Evolutionary conservation across 2,329 filamentous ascomycete genomes (phyloP), one percentile per base, ranked within the genome.

Genomic region (Sclerotinia minor): DNA sequence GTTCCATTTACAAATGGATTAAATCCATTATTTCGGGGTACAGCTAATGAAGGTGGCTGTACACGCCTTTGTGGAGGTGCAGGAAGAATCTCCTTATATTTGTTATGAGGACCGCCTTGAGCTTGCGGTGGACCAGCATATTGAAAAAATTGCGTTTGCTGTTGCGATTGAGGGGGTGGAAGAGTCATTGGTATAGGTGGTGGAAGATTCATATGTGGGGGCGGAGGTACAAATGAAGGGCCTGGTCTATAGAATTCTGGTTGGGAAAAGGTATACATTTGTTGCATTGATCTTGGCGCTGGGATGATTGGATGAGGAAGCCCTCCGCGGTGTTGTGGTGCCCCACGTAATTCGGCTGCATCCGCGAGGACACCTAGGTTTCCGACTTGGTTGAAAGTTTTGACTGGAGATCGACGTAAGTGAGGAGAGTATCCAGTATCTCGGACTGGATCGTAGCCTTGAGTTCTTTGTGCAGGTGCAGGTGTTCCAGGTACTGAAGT

Each of bases 371-470:
- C 15, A 38, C 19, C 49, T 13, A 67, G 52, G 4, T n/a, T 54
- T 65, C 53, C 52, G 17, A 44, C n/a, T 11, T 57, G 38, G 41
- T n/a, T 44, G 29, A 49, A 49, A 24, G 53, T 58, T 59, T 26
- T 67, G 44, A 67, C 47, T 2, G 55, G 54, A n/a, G 54, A 67
- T 19, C 66, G 59, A 26, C 60, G 59, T 49, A 49, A 17, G 21
- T 67, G 59, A 29, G 66, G 58, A n/a, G 66, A 64, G 13, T 64
- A 64, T n/a, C 66, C 66, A 13, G 32, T 67, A 54, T 73, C 71
- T 13, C 70, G 67, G 29, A 74, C 73, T 45, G 73, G 72, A 53
- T 74, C 72, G 45, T 74, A 74, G 8, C 69, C 70, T n/a, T 59
- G 64, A 52, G 65, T 66, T 64, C 68, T 60, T 38, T 65, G 71